phyloP scores from a whole-genome alignment of 2,329 filamentous ascomycete genomes.

The Coleophoma eucalyptorum region DNA sequence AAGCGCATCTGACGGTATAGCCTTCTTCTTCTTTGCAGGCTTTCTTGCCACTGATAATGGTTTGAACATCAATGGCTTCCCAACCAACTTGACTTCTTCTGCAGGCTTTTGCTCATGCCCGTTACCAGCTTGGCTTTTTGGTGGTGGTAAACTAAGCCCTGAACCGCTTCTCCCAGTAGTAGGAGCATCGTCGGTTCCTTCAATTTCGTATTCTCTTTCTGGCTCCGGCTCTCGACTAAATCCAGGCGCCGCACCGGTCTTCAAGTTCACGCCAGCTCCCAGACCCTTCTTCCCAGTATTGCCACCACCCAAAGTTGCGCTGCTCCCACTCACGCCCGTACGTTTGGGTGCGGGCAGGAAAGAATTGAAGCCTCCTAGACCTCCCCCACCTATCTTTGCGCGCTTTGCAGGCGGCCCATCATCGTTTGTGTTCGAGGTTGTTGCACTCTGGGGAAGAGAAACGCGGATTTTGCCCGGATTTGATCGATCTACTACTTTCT shows the following conservation, averaged over 20 bases:
- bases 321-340: slow-evolving; percentile 34
- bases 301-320: slow-evolving; percentile 25
- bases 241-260: slow-evolving; percentile 78
- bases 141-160: slow-evolving; percentile 34
- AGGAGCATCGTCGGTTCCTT: slow-evolving; percentile 15
- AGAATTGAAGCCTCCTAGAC: slow-evolving; percentile 80
- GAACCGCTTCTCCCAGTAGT: slow-evolving; percentile 20
- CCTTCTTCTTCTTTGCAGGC: slow-evolving; percentile 60
- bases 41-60: slow-evolving; percentile 81
- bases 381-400: slow-evolving; percentile 55
- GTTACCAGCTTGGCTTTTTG: slow-evolving; percentile 47
- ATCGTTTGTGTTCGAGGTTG: slow-evolving; percentile 29
- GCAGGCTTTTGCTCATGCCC: slow-evolving; percentile 47
- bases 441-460: slow-evolving; percentile 54
- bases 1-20: slow-evolving; percentile 5
- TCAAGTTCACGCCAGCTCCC: slow-evolving; percentile 64
- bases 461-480: slow-evolving; percentile 83
- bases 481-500: slow-evolving; percentile 76
- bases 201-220: slow-evolving; percentile 15
- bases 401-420: slow-evolving; percentile 69
- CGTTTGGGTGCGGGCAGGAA: slow-evolving; percentile 82
- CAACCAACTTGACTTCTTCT: slow-evolving; percentile 65
- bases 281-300: slow-evolving; percentile 19
- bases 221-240: slow-evolving; percentile 61
- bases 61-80: slow-evolving; percentile 83